Evolutionary conservation across 2,329 filamentous ascomycete genomes (phyloP), one percentile per base, ranked within the genome.

Genomic region (Chaetomium globosum): DNA sequence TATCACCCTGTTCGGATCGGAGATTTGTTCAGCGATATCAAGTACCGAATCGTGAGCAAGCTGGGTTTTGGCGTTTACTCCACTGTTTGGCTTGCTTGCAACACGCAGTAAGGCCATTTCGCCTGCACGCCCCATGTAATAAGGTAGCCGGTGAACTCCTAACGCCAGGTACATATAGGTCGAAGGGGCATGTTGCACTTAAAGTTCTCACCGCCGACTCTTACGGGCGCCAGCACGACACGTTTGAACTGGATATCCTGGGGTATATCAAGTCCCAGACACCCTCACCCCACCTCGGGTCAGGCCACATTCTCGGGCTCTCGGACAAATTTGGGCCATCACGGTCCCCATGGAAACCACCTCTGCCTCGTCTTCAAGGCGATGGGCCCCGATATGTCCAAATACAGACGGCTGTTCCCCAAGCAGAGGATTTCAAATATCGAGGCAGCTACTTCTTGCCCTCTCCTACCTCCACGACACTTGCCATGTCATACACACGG

Each of bases 1-100:
- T 66, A 68, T 28, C 66, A 67, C 30, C 66, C 63, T 49, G 66
- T 68, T 13, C 60, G 58, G 21, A 54, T 68, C 16, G 58, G 66
- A 3, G 61, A 68, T 53, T 26, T 59, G 3, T 66, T 66, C 58
- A 55, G 61, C 39, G 13, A 51, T 8, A 53, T 48, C 26, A 58
- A 56, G 30, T 67, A 65, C 31, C 52, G 36, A 3, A 54, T 61
- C 5, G 46, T 59, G 13, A 54, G 31, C 16, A 64, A 67, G 46
- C 57, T 67, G 9, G 63, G 66, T 30, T 49, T 61, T 8, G 66
- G 63, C 8, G 52, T 39, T 23, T 67, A 61, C 28, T 67, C 66
- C 4, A 65, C 66, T 23, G 63, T 65, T 5, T 67, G 63, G 63
- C 56, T 67, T 5, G 60, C 63, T 26, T 49, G 55, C 16, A 33